These are phyloP conservation scores for Cicer judaicum DNA, from an alignment of 306 rosid species.

Conservation along the genomic window DNA sequence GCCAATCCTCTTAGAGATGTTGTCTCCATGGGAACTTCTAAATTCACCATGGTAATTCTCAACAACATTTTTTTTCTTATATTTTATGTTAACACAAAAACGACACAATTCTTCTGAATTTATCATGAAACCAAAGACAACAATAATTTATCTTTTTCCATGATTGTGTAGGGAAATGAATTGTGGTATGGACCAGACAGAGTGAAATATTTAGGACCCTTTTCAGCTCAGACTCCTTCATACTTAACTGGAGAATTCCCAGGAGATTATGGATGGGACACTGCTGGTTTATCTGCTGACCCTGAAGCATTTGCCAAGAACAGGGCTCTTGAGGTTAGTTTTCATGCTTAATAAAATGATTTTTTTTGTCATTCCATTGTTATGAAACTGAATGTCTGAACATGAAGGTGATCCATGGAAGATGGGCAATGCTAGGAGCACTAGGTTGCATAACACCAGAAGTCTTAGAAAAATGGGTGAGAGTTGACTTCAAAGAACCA, in stretches of 20 bases:
- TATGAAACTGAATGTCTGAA: too few relatives aligned
- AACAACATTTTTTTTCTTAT: too few relatives aligned
- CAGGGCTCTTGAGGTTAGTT: conserved; percentile 88
- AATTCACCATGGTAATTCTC: conserved; percentile 72
- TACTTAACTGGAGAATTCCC: conserved; percentile 86
- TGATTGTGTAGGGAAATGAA: conserved; percentile 62
- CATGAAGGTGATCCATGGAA: conserved; percentile 79
- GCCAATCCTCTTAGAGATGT: conserved; percentile 72
- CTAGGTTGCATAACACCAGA: conserved; percentile 94
- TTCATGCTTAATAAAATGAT: not conserved
- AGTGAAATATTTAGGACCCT: conserved; percentile 90
- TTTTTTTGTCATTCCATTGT: too few relatives aligned
- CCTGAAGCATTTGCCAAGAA: conserved; percentile 93
- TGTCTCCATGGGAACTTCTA: conserved; percentile 73
- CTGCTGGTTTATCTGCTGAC: conserved; percentile 89
- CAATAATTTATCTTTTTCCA: too few relatives aligned
- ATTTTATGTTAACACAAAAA: too few relatives aligned
- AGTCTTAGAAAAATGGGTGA: conserved; percentile 69
- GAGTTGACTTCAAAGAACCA: conserved; percentile 86
- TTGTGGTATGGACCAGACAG: conserved; percentile 93
- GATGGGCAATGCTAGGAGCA: conserved; percentile 99
- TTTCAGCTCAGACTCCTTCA: conserved; percentile 88
- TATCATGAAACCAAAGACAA: too few relatives aligned
- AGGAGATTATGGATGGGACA: conserved; percentile 92
- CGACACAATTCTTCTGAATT: too few relatives aligned